A percentile compares a stretch with the other conserved stretches of the same genome.
phyloP scores from a whole-genome alignment of 495 filamentous ascomycete species.

The Friedmanniomyces endolithicus region DNA sequence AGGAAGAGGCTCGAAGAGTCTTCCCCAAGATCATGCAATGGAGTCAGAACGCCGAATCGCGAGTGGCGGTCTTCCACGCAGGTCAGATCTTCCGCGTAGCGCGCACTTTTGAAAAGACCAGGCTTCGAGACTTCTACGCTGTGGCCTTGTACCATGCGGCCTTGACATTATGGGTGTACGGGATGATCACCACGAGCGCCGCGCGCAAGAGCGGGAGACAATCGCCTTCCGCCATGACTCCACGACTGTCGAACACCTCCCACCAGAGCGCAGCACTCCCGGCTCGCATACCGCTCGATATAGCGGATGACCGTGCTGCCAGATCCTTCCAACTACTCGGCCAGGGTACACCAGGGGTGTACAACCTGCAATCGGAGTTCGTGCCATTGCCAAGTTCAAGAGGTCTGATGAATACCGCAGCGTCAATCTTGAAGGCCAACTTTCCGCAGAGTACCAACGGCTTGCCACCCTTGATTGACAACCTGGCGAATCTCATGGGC shows the following conservation, averaged over 20 bases:
- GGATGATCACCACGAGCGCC: constrained; percentile 24
- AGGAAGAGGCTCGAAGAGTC: constrained; percentile 43
- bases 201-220: constrained; percentile 4
- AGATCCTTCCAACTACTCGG: constrained; percentile 8
- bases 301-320: not conserved
- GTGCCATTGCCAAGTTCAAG: constrained; percentile 1
- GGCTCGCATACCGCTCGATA: not conserved
- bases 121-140: constrained; percentile 45
- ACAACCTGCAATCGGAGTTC: not conserved
- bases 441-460: constrained; percentile 5
- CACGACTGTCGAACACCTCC: too few relatives aligned
- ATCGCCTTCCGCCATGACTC: not conserved
- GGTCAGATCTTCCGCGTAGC: constrained; percentile 46
- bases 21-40: constrained; percentile 41
- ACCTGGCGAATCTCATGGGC: constrained; percentile 41
- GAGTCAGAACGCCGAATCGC: constrained; percentile 37
- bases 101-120: constrained; percentile 33
- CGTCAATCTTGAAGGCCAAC: constrained; percentile 4
- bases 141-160: constrained; percentile 47
- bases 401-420: constrained; percentile 6
- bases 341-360: constrained; percentile 1
- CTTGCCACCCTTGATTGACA: constrained; percentile 39
- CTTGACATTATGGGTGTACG: constrained; percentile 48
- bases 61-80: constrained; percentile 48
- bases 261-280: not conserved